phyloP scores from a whole-genome alignment of 2,329 filamentous ascomycete species.

The Fusarium sp. region DNA sequence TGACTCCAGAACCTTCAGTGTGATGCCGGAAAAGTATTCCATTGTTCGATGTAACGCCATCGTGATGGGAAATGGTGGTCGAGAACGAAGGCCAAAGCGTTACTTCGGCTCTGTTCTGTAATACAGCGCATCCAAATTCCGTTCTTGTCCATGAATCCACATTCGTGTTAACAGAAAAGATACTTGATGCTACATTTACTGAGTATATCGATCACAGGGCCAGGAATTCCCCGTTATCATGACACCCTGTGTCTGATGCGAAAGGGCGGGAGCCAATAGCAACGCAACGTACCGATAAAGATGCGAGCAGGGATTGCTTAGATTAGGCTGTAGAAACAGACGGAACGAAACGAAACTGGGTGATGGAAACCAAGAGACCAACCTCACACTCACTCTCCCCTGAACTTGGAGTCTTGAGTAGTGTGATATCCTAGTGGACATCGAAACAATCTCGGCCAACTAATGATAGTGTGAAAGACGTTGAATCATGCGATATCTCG shows the following conservation, averaged over 20 bases:
- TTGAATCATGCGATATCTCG: constrained; percentile 4
- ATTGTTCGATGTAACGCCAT: neutral
- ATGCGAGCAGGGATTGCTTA: neutral
- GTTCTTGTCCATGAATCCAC: neutral
- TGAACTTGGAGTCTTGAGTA: neutral
- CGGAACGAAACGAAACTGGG: neutral
- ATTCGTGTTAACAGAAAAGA: neutral
- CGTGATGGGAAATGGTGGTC: neutral
- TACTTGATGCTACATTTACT: constrained; percentile 13
- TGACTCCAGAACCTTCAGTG: neutral
- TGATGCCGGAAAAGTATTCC: neutral
- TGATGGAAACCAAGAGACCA: neutral
- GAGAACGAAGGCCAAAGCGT: neutral
- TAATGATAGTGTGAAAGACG: neutral
- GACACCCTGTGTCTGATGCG: neutral
- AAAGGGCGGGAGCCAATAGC: neutral
- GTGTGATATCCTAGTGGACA: neutral
- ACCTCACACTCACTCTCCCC: neutral
- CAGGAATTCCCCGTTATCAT: neutral
- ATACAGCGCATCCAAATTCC: neutral
- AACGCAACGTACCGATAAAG: neutral
- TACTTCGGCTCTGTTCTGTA: neutral
- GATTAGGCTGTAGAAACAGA: neutral
- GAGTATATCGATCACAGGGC: neutral
- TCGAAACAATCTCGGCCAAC: neutral